Base-by-base conservation (phyloP, 1,284 basidiomycete genomes). In the Sanguinoderma infundibulare region DNA sequence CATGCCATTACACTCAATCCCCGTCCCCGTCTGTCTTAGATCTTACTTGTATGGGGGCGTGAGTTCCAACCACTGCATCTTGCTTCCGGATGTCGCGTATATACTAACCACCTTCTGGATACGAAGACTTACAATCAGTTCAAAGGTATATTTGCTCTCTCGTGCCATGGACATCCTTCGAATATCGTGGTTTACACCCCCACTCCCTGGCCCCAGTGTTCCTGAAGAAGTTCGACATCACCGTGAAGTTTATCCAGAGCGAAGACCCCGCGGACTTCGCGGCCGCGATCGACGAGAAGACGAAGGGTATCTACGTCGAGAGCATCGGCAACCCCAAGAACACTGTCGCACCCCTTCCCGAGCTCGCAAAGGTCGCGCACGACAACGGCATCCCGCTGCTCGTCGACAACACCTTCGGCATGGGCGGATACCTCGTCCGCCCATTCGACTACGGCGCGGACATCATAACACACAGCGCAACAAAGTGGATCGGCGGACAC, bases 401-500 rank as follows among this genome's bases (percentile, higher is more conserved):
- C 32, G 94, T 96, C 0, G 95, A 96, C 75, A 96, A 96, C 76
- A 96, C 94, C 0, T 95, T 96, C 67, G 94, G 94, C 64, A 89
- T 93, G 74, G 93, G 90, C 68, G 90, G 90, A 17, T 94, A 90
- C 71, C 79, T 92, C 40, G 74, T 91, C 60, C 81, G 83, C 1
- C 93, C 94, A 14, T 87, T 95, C 61, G 85, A 90, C 35, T 83
- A 87, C 65, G 94, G 94, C 20, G 94, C 92, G 3, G 42, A 96
- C 72, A 92, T 96, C 60, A 83, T 96, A 59, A 90, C 94, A 8
- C 91, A 95, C 77, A 91, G 89, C 63, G 92, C 93, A 0, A 95
- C 94, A 2, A 96, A 96, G 74, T 96, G 94, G 94, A 94, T 95
- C 59, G 91, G 92, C 36, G 93, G 94, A 0, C 94, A 95, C 73